Percentiles rank a stretch among this genome's conserved stretches.
phyloP scores from a whole-genome alignment of 2,329 filamentous ascomycete species.

The Cordyceps cicadae region DNA sequence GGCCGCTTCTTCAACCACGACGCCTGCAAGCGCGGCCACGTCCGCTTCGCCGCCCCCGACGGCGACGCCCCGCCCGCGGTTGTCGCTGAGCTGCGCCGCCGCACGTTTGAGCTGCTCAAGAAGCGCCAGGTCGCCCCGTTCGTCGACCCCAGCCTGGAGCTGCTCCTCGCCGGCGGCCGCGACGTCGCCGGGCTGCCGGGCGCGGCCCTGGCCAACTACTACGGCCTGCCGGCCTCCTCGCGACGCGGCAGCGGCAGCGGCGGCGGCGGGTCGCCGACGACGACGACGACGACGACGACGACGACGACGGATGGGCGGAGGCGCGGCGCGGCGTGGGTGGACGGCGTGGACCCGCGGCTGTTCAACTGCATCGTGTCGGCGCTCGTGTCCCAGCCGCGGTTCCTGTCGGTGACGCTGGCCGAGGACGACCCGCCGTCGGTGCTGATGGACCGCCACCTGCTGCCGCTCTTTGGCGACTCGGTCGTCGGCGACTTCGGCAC shows the following conservation, averaged over 20 bases:
- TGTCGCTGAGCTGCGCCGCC: constrained; percentile 68
- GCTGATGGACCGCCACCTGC: constrained; percentile 60
- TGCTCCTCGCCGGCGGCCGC: constrained; percentile 74
- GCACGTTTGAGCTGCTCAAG: constrained; percentile 78
- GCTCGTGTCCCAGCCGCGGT: constrained; percentile 53
- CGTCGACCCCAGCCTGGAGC: constrained; percentile 58
- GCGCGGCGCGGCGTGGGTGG: constrained; percentile 40
- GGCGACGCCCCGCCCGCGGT: constrained; percentile 55
- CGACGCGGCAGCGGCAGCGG: constrained; percentile 22
- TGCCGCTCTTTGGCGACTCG: constrained; percentile 60
- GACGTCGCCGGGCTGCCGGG: constrained; percentile 35
- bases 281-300: too few relatives aligned
- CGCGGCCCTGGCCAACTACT: constrained; percentile 30
- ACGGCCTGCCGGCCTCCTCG: constrained; percentile 22
- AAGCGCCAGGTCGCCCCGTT: constrained; percentile 66
- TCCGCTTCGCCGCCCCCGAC: constrained; percentile 51
- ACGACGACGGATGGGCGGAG: constrained; percentile 8
- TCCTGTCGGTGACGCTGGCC: constrained; percentile 66
- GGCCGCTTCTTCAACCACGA: constrained; percentile 55
- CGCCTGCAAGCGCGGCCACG: constrained; percentile 26
- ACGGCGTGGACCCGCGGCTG: constrained; percentile 53
- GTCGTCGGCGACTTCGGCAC: constrained; percentile 68
- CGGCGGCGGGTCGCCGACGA: too few relatives aligned
- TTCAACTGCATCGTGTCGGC: constrained; percentile 56
- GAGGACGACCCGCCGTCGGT: constrained; percentile 67